Base-by-base conservation (phyloP, 495 filamentous ascomycete species). In the Daldinia childiae region DNA sequence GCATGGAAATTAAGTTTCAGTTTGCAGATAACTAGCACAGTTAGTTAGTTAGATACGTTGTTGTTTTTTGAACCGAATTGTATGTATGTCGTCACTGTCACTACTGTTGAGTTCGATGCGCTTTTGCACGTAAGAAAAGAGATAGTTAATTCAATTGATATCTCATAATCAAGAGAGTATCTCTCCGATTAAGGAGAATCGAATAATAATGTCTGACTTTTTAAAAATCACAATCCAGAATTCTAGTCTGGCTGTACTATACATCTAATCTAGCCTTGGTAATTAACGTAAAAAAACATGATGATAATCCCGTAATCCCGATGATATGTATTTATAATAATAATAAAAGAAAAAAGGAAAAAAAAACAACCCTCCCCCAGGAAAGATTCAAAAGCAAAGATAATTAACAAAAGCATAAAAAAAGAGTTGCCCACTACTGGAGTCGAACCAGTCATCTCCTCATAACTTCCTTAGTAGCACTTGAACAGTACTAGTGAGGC, bases 371-470 rank as follows among this genome's bases (percentile, higher is more conserved):
- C n/a, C n/a, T n/a, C n/a, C n/a, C n/a, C n/a, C n/a, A n/a, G n/a
- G n/a, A n/a, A n/a, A n/a, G n/a, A 26, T 26, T 26, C 24, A 26
- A 26, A 26, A 51, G 38, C 27, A 62, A 36, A 54, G 43, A 39
- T 21, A 32, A 34, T 21, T 24, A 6, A 62, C 7, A 41, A 32
- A 45, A 24, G 26, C 21, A 55, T 4, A 21, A 0, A 30, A 24
- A 17, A n/a, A 54, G 15, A 32, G 12, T 3, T 67, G 64, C 64
- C 57, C 64, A 60, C 57, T 60, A 67, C 64, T 67, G 64, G 64
- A 68, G 58, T 68, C 58, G 65, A 68, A 68, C 65, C 65, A 68
- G 57, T 68, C 58, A 68, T 68, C 57, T 68, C 65, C 58, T 61
- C 65, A 68, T 68, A 59, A 56, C 64, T 41, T 54, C 32, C 55